Evolutionary conservation across 257 asterid genomes (phyloP).

Genomic region (Przewalskia tangutica): DNA sequence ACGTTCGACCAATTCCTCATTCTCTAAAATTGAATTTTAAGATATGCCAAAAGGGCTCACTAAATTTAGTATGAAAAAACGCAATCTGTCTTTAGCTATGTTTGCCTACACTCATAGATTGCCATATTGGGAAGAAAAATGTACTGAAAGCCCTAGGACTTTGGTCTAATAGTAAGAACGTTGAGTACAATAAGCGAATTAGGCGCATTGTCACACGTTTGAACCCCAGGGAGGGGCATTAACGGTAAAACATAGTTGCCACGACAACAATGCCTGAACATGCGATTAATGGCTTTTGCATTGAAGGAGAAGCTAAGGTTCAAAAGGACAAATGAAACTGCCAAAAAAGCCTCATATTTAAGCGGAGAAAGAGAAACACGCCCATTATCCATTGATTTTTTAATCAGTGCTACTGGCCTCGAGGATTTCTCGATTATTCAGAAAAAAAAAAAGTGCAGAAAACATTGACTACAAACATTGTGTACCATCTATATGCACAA

Average conservation of each 20-base stretch:
- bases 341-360: background rate
- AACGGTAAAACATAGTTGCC: no score
- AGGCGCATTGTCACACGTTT: no score
- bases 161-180: no score
- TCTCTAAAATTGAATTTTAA: no score
- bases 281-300: background rate
- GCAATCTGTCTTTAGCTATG: background rate
- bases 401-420: background rate
- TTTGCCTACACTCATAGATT: background rate
- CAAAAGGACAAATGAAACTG: background rate
- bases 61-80: background rate
- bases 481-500: conserved; percentile 5
- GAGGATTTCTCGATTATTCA: background rate
- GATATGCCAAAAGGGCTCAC: background rate
- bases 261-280: background rate
- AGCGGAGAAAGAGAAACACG: background rate
- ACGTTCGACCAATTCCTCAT: background rate
- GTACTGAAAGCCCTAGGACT: no score
- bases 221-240: no score
- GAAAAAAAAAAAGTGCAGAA: background rate
- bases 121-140: background rate
- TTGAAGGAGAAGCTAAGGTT: background rate
- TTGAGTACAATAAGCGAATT: no score
- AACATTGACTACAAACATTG: background rate
- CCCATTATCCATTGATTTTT: background rate